Evolutionary conservation across 2,329 filamentous ascomycete genomes (phyloP), one percentile per base, ranked within the genome.

Genomic region (Colletotrichum sp.): DNA sequence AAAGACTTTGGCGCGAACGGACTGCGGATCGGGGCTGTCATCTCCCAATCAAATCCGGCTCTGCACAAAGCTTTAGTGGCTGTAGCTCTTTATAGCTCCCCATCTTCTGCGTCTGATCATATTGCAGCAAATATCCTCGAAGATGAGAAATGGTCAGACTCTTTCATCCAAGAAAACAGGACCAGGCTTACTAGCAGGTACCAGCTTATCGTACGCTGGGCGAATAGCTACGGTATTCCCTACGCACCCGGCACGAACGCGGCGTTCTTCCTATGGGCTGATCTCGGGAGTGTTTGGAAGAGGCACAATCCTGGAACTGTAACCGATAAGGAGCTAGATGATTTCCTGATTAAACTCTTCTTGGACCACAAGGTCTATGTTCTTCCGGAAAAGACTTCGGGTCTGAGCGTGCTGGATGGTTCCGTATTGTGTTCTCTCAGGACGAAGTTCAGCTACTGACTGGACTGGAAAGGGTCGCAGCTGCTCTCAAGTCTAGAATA

Each of bases 241-340:
- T 90, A 89, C 77, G 83, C 86, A 0, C 80, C 84, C 0, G 88
- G 88, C 0, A 85, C 83, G 8, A 90, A 90, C 75, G 89, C 90
- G 0, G 89, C 86, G 0, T 91, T 91, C 78, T 92, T 91, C 78
- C 78, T 92, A 1, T 92, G 89, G 89, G 82, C 89, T 4, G 83
- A 91, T 78, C 82, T 92, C 2, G 83, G 85, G 3, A 71, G 77
- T 80, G 34, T 80, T 78, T 30, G 93, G 94, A 2, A 87, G 90
- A 65, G 95, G 92, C 44, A 95, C 95, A 0, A 88, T 94, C 60
- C 95, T 95, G 81, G 97, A 94, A 94, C 0, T 44, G 16, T 95
- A 97, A 83, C 94, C 93, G 0, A 96, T 96, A 81, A 93, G 94
- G 63, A 67, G 8, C 18, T 65, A 4, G 52, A 30, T 26, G n/a